phyloP scores from a whole-genome alignment of 441 rosid species.

The Adansonia grandidieri region DNA sequence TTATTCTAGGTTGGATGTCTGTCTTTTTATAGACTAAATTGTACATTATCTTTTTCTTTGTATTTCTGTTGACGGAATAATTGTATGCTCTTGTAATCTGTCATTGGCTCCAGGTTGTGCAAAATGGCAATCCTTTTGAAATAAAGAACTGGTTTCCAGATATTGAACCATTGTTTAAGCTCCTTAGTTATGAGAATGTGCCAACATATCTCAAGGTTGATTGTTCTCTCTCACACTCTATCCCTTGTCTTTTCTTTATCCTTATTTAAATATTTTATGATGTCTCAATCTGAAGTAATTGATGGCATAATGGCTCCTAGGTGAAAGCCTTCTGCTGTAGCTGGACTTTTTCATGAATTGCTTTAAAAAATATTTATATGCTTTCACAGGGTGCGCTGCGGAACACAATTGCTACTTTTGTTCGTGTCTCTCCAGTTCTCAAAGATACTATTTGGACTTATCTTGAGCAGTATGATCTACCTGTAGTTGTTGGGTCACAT shows the following conservation, averaged over 20 bases:
- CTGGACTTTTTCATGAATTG: neutral
- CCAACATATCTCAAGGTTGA: slow-evolving; percentile 91
- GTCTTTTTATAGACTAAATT: neutral
- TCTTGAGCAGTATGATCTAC: slow-evolving; percentile 96
- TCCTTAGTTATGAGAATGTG: slow-evolving; percentile 93
- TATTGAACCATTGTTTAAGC: slow-evolving; percentile 94
- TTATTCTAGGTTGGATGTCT: neutral
- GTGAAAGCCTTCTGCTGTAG: neutral
- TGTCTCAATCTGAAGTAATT: slow-evolving; percentile 20
- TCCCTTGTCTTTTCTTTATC: neutral
- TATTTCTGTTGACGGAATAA: neutral
- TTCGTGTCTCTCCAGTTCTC: slow-evolving; percentile 69
- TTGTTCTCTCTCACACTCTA: slow-evolving; percentile 28
- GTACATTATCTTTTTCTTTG: slow-evolving; percentile 5
- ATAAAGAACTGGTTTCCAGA: slow-evolving; percentile 93
- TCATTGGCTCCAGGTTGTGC: slow-evolving; percentile 62
- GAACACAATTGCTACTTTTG: slow-evolving; percentile 76
- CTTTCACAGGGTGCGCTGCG: slow-evolving; percentile 85
- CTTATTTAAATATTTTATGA: neutral
- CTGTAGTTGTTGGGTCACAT: slow-evolving; percentile 78
- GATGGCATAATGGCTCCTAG: slow-evolving; percentile 17
- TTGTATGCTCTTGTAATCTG: slow-evolving; percentile 11
- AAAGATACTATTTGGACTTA: slow-evolving; percentile 86
- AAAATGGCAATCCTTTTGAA: slow-evolving; percentile 84
- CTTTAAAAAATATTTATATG: slow-evolving; percentile 21